Evolutionary conservation across 2,329 filamentous ascomycete genomes (phyloP).

Genomic region (Neofusicoccum cordaticola): DNA sequence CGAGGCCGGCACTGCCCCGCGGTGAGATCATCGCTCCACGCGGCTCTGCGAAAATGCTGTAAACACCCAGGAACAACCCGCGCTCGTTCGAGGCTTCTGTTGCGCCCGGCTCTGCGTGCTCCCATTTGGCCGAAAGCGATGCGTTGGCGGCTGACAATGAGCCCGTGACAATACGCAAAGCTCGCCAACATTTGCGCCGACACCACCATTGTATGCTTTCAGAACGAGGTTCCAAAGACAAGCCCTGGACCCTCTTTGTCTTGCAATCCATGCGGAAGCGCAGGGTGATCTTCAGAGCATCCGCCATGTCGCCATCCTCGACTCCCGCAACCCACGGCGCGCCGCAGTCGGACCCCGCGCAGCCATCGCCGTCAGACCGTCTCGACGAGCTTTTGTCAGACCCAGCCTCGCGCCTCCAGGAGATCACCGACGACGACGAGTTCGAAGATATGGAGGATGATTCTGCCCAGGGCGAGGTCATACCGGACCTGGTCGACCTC

Average conservation of each 20-base stretch:
- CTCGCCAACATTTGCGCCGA: not conserved
- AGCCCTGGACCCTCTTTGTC: slow-evolving; percentile 15
- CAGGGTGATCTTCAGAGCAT: slow-evolving; percentile 8
- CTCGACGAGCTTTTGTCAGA: slow-evolving; percentile 9
- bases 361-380: slow-evolving; percentile 16
- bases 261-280: slow-evolving; percentile 15
- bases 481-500: slow-evolving; percentile 12
- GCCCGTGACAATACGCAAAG: slow-evolving; percentile 7
- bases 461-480: slow-evolving; percentile 2
- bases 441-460: slow-evolving; percentile 36
- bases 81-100: not conserved
- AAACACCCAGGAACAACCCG: not conserved
- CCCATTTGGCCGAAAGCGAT: slow-evolving; percentile 7
- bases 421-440: slow-evolving; percentile 35
- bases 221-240: slow-evolving; percentile 3
- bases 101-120: not conserved
- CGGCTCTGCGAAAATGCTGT: not conserved
- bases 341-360: slow-evolving; percentile 23
- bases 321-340: not conserved
- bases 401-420: slow-evolving; percentile 29
- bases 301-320: not conserved
- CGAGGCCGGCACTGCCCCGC: slow-evolving; percentile 5
- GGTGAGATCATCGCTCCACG: slow-evolving; percentile 4
- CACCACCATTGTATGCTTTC: slow-evolving; percentile 9
- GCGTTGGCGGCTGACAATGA: slow-evolving; percentile 8